Evolutionary conservation across 768 basidiomycete genomes (phyloP), one percentile per base, ranked within the genome.

Genomic region (Crepidotus variabilis): DNA sequence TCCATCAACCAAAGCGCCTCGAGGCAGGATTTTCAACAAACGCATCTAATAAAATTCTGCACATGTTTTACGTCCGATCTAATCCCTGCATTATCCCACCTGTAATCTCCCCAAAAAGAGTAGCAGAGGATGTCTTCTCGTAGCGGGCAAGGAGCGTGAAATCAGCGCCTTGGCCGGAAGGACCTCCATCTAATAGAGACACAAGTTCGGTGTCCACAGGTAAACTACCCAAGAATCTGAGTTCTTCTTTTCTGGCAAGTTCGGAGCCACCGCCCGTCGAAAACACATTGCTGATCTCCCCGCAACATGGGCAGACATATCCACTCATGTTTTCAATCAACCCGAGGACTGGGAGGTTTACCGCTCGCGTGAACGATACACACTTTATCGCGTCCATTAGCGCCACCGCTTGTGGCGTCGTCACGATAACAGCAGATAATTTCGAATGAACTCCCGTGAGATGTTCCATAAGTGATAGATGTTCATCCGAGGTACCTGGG

Each of bases 271-370:
- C 97, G 14, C 94, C 94, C 3, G 86, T 88, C 7, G 94, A 97
- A 70, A 98, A 99, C 53, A 97, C 84, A 69, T 96, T 92, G 75
- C 87, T 92, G 62, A 98, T 77, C 70, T 98, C 95, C 14, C 92
- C 92, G 68, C 97, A 98, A 68, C 95, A 97, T 47, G 97, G 97
- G 67, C 96, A 98, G 18, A 89, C 90, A 72, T 97, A 98, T 50
- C 97, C 97, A 61, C 92, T 91, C 97, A 98, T 98, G 74, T 98
- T 99, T 69, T 98, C 97, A 63, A 99, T 86, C 50, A 99, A 71
- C 8, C 97, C 97, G 55, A 96, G 75, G 34, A 99, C 87, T 13
- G 89, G 94, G 11, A 98, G 76, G 51, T 83, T 81, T 61, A 94
- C 90, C 8, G 92, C 83, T 16, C 89, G 89, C 13, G 95, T 92